A percentile compares a stretch with the other conserved stretches of the same genome.
Evolutionary conservation across 2,329 filamentous ascomycete genomes (phyloP).

Genomic region (Gliomastix tumulicola): DNA sequence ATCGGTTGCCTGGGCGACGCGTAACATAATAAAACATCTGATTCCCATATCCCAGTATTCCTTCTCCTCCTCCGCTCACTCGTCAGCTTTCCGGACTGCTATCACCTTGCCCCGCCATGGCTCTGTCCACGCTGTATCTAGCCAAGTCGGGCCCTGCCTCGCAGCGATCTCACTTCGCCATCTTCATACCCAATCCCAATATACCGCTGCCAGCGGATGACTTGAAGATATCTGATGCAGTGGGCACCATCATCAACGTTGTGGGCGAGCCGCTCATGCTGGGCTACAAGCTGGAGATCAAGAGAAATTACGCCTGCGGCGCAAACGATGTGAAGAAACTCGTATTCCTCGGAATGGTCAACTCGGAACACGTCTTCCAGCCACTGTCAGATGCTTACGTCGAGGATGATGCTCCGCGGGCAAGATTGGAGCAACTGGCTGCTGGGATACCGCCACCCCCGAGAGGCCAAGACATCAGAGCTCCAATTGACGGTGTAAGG

Average conservation of each 20-base stretch:
- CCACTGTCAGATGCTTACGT: background rate
- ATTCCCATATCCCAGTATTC: no score
- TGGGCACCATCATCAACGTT: conserved; percentile 2
- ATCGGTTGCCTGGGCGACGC: no score
- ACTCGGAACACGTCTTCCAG: background rate
- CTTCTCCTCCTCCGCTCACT: no score
- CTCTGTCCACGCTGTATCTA: no score
- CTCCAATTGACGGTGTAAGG: conserved; percentile 1
- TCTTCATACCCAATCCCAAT: conserved; percentile 1
- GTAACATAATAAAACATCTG: no score
- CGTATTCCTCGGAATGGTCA: background rate
- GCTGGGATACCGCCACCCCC: background rate
- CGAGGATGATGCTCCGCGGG: background rate
- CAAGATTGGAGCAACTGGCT: background rate
- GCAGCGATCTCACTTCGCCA: conserved; percentile 1
- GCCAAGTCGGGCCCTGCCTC: background rate
- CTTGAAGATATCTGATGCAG: background rate
- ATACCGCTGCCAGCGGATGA: background rate
- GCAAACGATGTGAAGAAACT: background rate
- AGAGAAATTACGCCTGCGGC: conserved; percentile 1
- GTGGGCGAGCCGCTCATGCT: conserved; percentile 1
- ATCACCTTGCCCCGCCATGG: no score
- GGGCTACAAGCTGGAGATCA: conserved; percentile 2
- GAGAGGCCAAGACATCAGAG: conserved; percentile 1
- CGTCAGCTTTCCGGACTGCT: no score